Evolutionary conservation across 83 land plant species (phyloP).

Genomic region (Picea mariana): DNA sequence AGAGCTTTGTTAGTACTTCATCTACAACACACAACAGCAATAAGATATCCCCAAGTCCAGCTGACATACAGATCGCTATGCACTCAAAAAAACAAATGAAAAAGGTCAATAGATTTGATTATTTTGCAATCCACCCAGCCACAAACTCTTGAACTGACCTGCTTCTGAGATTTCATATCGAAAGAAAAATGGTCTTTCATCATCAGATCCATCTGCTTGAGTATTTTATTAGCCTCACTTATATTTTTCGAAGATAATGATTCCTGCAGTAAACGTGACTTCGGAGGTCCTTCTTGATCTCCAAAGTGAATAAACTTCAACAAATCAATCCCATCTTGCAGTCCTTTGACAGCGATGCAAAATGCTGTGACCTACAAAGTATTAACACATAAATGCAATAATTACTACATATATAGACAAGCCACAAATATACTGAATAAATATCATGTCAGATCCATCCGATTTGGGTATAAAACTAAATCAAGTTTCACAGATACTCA

Average conservation of each 20-base stretch:
- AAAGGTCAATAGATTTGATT: background rate
- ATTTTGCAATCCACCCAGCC: background rate
- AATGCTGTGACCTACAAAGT: constrained; percentile 67
- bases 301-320: constrained; percentile 38
- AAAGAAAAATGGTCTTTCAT: background rate
- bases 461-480: background rate
- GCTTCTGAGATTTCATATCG: background rate
- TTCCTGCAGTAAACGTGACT: background rate
- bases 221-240: background rate
- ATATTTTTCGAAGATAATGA: background rate
- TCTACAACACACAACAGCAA: background rate
- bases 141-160: background rate
- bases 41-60: background rate
- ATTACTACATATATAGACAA: background rate
- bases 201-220: background rate
- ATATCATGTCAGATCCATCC: too few species aligned
- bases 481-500: background rate
- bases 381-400: background rate
- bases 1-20: background rate
- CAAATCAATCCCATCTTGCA: constrained; percentile 59
- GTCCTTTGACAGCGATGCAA: constrained; percentile 68
- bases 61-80: background rate
- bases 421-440: background rate
- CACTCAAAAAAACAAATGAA: background rate
- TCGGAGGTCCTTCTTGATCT: constrained; percentile 25